These are phyloP conservation scores for Fraxinus excelsior DNA, from an alignment of 257 asterid species.

Conservation along the genomic window DNA sequence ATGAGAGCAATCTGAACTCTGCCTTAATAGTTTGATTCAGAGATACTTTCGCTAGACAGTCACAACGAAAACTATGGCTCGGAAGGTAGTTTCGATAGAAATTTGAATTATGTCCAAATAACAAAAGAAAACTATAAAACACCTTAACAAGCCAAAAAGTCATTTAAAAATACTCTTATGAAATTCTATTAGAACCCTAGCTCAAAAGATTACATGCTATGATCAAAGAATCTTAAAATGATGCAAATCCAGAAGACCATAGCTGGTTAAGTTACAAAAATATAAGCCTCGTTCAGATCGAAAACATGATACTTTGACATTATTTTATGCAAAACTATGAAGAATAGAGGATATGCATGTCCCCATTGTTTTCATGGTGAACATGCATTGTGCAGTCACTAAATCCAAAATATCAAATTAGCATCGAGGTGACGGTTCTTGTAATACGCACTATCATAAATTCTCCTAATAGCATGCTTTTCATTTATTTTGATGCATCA, in stretches of 20 bases:
- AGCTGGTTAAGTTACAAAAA: neutral
- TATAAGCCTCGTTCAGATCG: neutral
- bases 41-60: neutral
- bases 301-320: neutral
- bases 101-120: slow-evolving; percentile 1
- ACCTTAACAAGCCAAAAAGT: slow-evolving; percentile 4
- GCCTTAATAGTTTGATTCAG: neutral
- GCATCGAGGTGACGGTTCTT: neutral
- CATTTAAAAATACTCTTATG: neutral
- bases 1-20: neutral
- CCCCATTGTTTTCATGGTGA: neutral
- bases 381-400: neutral
- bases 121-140: neutral
- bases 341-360: neutral
- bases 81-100: neutral
- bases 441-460: neutral
- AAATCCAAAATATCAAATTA: neutral
- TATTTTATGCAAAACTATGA: neutral
- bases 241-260: neutral
- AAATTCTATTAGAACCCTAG: neutral
- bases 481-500: no score
- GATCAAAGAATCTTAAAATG: neutral
- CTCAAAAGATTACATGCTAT: neutral
- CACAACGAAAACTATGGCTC: neutral
- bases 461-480: neutral